Evolutionary conservation across 2,329 filamentous ascomycete species (phyloP), one percentile per base, ranked within the genome.

Genomic region (Ophiostoma triangulosporum): DNA sequence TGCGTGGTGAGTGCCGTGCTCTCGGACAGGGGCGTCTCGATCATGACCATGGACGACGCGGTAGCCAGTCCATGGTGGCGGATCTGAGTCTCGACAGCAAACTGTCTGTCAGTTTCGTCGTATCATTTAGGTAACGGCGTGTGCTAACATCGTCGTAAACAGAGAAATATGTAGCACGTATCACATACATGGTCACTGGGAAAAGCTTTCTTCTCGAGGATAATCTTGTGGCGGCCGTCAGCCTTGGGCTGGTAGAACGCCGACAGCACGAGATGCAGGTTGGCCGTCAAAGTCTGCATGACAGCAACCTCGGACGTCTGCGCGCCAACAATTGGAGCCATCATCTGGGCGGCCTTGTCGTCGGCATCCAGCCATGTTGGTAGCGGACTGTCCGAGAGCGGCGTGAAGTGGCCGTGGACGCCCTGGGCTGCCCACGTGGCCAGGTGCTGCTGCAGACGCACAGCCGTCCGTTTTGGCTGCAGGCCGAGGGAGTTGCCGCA

Each of bases 401-500:
- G 69, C 12, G 75, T 78, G 68, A 94, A 95, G 69, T 95, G 89
- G 0, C 88, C 89, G 43, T 84, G 83, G 20, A 95, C 89, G 17
- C 85, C 89, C 60, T 93, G 85, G 0, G 82, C 83, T 0, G 84
- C 85, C 89, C 89, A 95, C 3, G 87, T 88, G 56, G 85, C 77
- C 1, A 95, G 76, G 60, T 94, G 87, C 9, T 81, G 77, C 51
- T 83, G 73, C 58, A 95, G 69, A 57, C 88, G 82, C 22, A 74
- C 70, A n/a, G 77, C 73, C 0, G 84, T 82, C 17, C 77, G 77
- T 56, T 76, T 80, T 38, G 90, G 88, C 65, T 95, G 89, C 1
- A 91, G 77, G 35, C 90, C 90, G 1, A 95, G 76, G 0, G 88
- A 95, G 70, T 95, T 95, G 54, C 90, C 90, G 60, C 88, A 91